Evolutionary conservation across 306 rosid genomes (phyloP).

Genomic region (Crataegus laevigata): DNA sequence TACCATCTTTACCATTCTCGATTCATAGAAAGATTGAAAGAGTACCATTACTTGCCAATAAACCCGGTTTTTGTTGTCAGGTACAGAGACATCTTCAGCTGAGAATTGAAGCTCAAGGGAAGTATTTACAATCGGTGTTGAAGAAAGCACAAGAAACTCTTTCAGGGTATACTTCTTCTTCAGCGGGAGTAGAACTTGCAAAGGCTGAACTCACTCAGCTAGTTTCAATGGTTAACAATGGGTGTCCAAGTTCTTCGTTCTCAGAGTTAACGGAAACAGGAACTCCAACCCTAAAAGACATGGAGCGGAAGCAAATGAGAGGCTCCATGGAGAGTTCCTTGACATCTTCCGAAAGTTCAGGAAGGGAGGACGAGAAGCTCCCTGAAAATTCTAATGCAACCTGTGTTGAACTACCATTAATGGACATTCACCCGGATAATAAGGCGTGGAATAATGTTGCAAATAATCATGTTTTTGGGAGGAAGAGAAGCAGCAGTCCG

Average conservation of each 20-base stretch:
- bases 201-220: constrained; percentile 77
- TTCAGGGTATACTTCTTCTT: constrained; percentile 51
- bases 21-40: background rate
- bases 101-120: constrained; percentile 92
- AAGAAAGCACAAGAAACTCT: constrained; percentile 80
- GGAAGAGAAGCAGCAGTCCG: constrained; percentile 47
- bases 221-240: constrained; percentile 56
- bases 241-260: constrained; percentile 54
- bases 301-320: constrained; percentile 42
- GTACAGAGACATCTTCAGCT: constrained; percentile 86
- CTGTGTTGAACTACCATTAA: constrained; percentile 41
- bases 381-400: constrained; percentile 18
- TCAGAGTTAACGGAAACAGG: constrained; percentile 70
- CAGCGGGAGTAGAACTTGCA: constrained; percentile 53
- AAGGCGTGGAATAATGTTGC: constrained; percentile 22
- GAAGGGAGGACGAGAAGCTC: constrained; percentile 43
- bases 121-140: constrained; percentile 76
- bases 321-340: constrained; percentile 80
- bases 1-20: background rate
- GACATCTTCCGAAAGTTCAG: constrained; percentile 71
- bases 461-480: constrained; percentile 27
- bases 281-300: constrained; percentile 25
- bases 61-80: constrained; percentile 27
- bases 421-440: constrained; percentile 26
- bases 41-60: background rate